phyloP scores from a whole-genome alignment of 352 stramenopile species.

The Phytophthora cajani region DNA sequence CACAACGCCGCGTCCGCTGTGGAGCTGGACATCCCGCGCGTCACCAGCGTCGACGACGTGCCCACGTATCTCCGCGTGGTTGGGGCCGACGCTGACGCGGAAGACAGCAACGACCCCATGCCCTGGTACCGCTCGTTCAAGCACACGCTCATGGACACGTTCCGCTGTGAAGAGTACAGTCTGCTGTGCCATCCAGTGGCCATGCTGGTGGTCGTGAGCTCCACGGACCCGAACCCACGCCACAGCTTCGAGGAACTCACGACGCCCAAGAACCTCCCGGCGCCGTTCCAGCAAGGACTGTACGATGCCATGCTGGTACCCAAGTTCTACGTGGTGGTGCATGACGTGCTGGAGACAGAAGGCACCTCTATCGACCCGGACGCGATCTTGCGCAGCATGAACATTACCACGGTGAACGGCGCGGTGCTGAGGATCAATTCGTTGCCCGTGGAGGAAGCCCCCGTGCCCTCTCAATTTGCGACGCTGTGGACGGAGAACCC shows the following conservation, averaged over 20 bases:
- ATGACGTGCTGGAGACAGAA: conserved; percentile 82
- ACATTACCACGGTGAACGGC: conserved; percentile 53
- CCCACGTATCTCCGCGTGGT: conserved; percentile 69
- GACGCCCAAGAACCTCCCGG: conserved; percentile 52
- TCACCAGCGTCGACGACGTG: conserved; percentile 70
- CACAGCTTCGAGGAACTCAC: conserved; percentile 77
- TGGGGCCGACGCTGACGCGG: conserved; percentile 46
- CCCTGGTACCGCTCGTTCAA: conserved; percentile 87
- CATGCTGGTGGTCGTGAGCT: conserved; percentile 84
- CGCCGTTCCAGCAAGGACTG: conserved; percentile 71
- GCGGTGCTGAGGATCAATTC: conserved; percentile 80
- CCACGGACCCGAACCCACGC: conserved; percentile 81
- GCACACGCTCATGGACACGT: conserved; percentile 80
- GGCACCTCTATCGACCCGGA: conserved; percentile 83
- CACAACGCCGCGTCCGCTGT: conserved; percentile 40
- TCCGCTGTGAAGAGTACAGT: conserved; percentile 84
- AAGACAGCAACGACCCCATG: conserved; percentile 52
- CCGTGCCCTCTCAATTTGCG: conserved; percentile 39
- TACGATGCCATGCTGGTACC: conserved; percentile 80
- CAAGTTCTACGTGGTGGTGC: conserved; percentile 91
- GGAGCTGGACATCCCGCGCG: conserved; percentile 68
- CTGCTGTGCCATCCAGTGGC: conserved; percentile 76
- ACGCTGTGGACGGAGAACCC: conserved; percentile 59
- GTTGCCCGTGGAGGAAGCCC: conserved; percentile 36
- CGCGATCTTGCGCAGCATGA: conserved; percentile 75